Evolutionary conservation across 2,329 filamentous ascomycete genomes (phyloP), one percentile per base, ranked within the genome.

Genomic region (Ophioceras dolichostomum): DNA sequence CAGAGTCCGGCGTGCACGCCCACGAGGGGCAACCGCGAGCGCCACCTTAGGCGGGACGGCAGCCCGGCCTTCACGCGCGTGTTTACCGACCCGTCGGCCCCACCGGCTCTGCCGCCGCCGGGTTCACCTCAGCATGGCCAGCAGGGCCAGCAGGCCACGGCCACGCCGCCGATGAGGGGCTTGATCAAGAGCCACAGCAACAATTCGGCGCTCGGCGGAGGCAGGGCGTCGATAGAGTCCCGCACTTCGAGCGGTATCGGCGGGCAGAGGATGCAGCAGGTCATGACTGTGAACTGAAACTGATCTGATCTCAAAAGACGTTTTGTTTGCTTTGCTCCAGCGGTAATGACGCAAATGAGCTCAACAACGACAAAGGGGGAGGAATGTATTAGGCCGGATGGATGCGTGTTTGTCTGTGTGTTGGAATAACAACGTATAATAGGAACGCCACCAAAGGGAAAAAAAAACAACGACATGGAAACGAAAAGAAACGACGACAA

Each of bases 61-160:
- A 79, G 74, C 47, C 76, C 76, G n/a, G 76, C 76, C 1, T 81
- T 81, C 43, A 80, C 74, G 3, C 62, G 72, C 18, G 73, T 81
- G 27, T 81, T 81, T 47, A 73, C 76, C 9, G 73, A 79, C 32
- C 74, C 76, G 1, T 64, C 65, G 28, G 62, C 34, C 4, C 24
- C 19, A 16, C 34, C 34, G 16, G 17, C 24, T n/a, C n/a, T n/a
- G n/a, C n/a, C n/a, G n/a, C n/a, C n/a, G n/a, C n/a, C n/a, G n/a
- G n/a, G n/a, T n/a, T n/a, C n/a, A n/a, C n/a, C n/a, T n/a, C n/a
- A n/a, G n/a, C n/a, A n/a, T n/a, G n/a, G n/a, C n/a, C n/a, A n/a
- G n/a, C n/a, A n/a, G n/a, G n/a, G n/a, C n/a, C n/a, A n/a, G n/a
- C n/a, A n/a, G n/a, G n/a, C n/a, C n/a, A n/a, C n/a, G n/a, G n/a